phyloP scores from a whole-genome alignment of 495 filamentous ascomycete genomes.

The Daldinia childiae region DNA sequence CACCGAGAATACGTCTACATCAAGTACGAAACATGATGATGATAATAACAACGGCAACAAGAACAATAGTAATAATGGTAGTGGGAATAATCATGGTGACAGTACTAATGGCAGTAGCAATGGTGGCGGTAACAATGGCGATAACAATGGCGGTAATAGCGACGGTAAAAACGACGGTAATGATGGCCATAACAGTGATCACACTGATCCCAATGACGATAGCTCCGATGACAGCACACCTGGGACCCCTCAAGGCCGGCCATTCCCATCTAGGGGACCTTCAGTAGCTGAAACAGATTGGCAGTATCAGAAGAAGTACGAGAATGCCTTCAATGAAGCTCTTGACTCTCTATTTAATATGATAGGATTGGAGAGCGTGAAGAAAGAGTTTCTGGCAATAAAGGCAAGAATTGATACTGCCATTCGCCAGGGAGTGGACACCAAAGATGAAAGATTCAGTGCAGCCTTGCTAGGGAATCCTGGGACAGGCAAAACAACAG shows the following conservation, averaged over 20 bases:
- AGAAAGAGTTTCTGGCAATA: constrained; percentile 69
- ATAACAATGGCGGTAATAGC: background rate
- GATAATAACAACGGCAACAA: background rate
- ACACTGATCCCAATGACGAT: background rate
- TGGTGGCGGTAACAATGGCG: background rate
- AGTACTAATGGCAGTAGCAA: background rate
- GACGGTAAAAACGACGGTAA: background rate
- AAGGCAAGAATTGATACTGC: constrained; percentile 73
- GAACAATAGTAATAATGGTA: background rate
- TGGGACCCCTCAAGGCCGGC: constrained; percentile 17
- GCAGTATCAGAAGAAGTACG: constrained; percentile 46
- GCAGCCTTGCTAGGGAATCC: constrained; percentile 79
- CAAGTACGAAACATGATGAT: background rate
- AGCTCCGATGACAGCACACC: background rate
- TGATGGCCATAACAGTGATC: background rate
- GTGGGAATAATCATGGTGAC: background rate
- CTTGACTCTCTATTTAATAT: constrained; percentile 75
- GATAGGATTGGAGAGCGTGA: constrained; percentile 78
- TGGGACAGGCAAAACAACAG: constrained; percentile 85
- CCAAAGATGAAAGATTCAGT: constrained; percentile 69
- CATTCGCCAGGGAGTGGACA: constrained; percentile 63
- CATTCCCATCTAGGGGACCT: background rate
- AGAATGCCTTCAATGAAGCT: constrained; percentile 45
- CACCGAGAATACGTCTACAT: background rate
- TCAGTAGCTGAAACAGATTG: constrained; percentile 39